Base-by-base conservation (phyloP, 164 flowering plant species). In the Kalanchoe fedtschenkoi region DNA sequence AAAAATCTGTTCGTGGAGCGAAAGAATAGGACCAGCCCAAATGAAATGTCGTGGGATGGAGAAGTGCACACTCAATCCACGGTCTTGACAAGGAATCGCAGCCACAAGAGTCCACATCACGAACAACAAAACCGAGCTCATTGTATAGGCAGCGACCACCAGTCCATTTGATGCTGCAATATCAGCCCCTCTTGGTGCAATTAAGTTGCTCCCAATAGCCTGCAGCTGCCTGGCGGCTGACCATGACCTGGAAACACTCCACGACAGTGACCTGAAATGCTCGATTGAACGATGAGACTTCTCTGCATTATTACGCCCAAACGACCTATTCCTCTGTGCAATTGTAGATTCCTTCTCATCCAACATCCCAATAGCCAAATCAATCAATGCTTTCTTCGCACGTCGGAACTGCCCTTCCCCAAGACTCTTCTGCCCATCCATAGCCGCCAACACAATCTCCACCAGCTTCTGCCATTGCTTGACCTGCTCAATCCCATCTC, bases 211-310 rank as follows among this genome's bases (percentile, higher is more conserved):
- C 30, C 82, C 88, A 19, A 93, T 89, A 4, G 96, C 89, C 62
- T 93, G 98, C 29, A 93, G 75, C 76, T 90, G 96, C 76, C 71
- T 77, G 0, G 97, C 90, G 0, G 91, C 91, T 0, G 88, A 85
- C 91, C 97, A 92, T 13, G 88, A 68, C 55, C 97, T 66, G 7
- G 98, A 92, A 1, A 92, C 96, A 61, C 98, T 92, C 98, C 98
- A 92, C 0, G 98, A 89, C 8, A 92, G 68, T 0, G 97, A 89
- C 21, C 96, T 58, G 33, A 75, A 86, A 69, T 87, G 86, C 3
- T 81, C 82, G n/a, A 71, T 0, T 0, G 74, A 65, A 19, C 76
- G 76, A 9, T 76, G 76, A 33, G 77, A 81, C 61, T 30, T 73
- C 5, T 71, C 21, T 0, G 66, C 53, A 58, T 69, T 77, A 61